phyloP scores from a whole-genome alignment of 805 yeast species.

The Candida vartiovaarae region DNA sequence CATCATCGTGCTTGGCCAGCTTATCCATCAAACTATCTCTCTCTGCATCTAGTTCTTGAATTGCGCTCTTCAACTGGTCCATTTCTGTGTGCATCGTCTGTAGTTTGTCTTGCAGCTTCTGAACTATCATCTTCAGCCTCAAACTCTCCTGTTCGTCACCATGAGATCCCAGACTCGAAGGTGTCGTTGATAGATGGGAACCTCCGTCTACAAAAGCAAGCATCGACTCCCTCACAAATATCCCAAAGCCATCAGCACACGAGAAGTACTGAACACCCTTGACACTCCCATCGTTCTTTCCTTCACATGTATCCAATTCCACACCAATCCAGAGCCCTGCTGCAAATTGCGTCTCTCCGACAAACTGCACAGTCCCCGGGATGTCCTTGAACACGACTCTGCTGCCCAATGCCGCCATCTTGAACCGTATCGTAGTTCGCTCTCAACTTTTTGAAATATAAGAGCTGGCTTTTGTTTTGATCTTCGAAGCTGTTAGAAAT shows the following conservation, averaged over 20 bases:
- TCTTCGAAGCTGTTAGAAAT: not conserved
- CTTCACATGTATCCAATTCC: conserved; percentile 66
- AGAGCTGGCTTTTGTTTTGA: not conserved
- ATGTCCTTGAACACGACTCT: conserved; percentile 13
- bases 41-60: conserved; percentile 23
- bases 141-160: conserved; percentile 3
- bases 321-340: conserved; percentile 76
- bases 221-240: conserved; percentile 40
- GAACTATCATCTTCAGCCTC: conserved; percentile 28
- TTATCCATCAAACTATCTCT: conserved; percentile 24
- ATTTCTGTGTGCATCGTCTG: conserved; percentile 27
- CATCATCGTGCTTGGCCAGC: conserved; percentile 20
- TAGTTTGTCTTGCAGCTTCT: conserved; percentile 40
- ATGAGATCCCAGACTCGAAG: not conserved
- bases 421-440: not conserved
- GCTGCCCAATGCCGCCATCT: conserved; percentile 12
- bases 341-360: conserved; percentile 53
- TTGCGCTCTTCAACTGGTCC: conserved; percentile 19
- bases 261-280: conserved; percentile 53
- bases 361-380: conserved; percentile 39
- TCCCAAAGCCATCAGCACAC: conserved; percentile 46
- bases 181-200: no score
- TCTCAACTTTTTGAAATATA: no score
- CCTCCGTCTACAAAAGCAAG: conserved; percentile 5
- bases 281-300: conserved; percentile 76